These are phyloP conservation scores for Neurospora tetrasperma DNA, from an alignment of 495 filamentous ascomycete genomes.

Conservation along the genomic window DNA sequence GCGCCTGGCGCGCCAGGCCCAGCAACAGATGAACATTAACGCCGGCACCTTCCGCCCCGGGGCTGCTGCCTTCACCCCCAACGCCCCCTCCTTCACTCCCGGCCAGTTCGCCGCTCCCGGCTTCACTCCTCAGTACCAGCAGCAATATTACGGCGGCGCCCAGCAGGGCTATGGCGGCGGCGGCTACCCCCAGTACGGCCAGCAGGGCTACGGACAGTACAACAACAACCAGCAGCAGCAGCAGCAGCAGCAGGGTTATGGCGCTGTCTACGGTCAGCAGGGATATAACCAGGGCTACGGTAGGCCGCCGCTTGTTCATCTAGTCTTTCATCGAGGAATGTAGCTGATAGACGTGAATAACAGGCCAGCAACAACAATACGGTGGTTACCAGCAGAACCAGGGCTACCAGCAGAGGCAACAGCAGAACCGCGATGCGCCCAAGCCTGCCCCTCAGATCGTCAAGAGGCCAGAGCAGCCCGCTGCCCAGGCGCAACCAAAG, in stretches of 20 bases:
- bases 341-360: slow-evolving; percentile 19
- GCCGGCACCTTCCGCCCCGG: slow-evolving; percentile 58
- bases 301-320: slow-evolving; percentile 15
- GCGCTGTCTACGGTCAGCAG: slow-evolving; percentile 33
- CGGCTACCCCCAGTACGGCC: slow-evolving; percentile 47
- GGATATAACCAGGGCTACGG: slow-evolving; percentile 55
- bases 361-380: slow-evolving; percentile 28
- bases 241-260: slow-evolving; percentile 35
- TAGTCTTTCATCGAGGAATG: slow-evolving; percentile 1
- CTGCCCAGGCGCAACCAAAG: slow-evolving; percentile 23
- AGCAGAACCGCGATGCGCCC: slow-evolving; percentile 40
- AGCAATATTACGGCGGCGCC: slow-evolving; percentile 33
- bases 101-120: slow-evolving; percentile 52
- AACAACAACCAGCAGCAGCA: slow-evolving; percentile 7
- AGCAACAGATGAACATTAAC: slow-evolving; percentile 66
- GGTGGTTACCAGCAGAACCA: slow-evolving; percentile 39
- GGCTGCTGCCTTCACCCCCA: slow-evolving; percentile 71
- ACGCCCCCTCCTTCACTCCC: slow-evolving; percentile 66
- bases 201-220: slow-evolving; percentile 47
- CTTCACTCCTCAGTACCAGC: slow-evolving; percentile 37
- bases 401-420: slow-evolving; percentile 46
- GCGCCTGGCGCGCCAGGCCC: slow-evolving; percentile 66
- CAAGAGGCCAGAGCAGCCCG: slow-evolving; percentile 47
- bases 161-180: slow-evolving; percentile 28
- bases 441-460: slow-evolving; percentile 55